phyloP scores from a whole-genome alignment of 2,329 filamentous ascomycete species.

The Neospermospora avenae region DNA sequence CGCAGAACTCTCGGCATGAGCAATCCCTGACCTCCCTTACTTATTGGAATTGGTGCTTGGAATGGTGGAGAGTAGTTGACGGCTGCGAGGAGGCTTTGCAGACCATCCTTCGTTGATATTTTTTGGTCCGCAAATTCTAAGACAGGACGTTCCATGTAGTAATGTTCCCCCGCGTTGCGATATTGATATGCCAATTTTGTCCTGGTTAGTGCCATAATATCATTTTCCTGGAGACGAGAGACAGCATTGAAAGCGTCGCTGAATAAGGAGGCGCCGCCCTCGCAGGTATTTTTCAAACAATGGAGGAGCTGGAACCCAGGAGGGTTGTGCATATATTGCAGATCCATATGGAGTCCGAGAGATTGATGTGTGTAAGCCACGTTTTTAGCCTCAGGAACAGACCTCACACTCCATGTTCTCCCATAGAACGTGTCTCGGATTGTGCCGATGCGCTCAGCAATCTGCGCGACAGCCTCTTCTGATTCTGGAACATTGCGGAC shows the following conservation, averaged over 20 bases:
- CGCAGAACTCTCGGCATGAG: constrained; percentile 41
- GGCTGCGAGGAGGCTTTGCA: constrained; percentile 8
- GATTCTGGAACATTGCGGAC: constrained; percentile 69
- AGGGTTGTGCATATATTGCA: constrained; percentile 78
- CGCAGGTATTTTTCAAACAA: constrained; percentile 75
- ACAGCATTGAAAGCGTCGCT: constrained; percentile 69
- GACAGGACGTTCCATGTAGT: constrained; percentile 56
- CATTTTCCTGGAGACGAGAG: constrained; percentile 34
- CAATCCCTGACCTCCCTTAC: constrained; percentile 11
- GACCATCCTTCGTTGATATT: not conserved
- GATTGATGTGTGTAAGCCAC: constrained; percentile 83
- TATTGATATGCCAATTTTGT: constrained; percentile 63
- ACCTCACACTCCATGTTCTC: constrained; percentile 82
- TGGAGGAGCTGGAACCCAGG: constrained; percentile 86
- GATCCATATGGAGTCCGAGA: constrained; percentile 88
- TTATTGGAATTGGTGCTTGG: constrained; percentile 53
- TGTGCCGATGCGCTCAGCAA: constrained; percentile 71
- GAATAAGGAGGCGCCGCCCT: constrained; percentile 84
- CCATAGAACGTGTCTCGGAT: constrained; percentile 91
- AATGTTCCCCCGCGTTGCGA: constrained; percentile 60
- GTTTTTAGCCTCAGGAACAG: constrained; percentile 80
- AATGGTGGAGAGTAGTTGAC: constrained; percentile 79
- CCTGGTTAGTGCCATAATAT: constrained; percentile 40
- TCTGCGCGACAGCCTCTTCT: constrained; percentile 60
- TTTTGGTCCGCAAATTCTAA: constrained; percentile 39